Evolutionary conservation across 768 basidiomycete genomes (phyloP).

Genomic region (Goffeauzyma gilvescens): DNA sequence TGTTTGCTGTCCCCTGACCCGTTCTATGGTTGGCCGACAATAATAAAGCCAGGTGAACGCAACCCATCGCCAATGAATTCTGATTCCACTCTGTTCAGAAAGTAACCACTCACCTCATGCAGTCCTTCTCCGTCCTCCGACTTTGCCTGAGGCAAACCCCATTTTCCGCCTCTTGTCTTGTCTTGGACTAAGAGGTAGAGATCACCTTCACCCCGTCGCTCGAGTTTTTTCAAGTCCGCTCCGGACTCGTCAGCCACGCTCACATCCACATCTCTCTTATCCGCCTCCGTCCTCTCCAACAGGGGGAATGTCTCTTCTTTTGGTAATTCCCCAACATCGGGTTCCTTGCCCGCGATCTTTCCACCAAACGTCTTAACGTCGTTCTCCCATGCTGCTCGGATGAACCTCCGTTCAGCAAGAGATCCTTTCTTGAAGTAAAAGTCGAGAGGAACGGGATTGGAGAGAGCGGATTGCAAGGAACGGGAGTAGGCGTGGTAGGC

Average conservation of each 20-base stretch:
- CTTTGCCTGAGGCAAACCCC: conserved; percentile 63
- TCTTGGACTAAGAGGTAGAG: conserved; percentile 64
- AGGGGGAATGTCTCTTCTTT: conserved; percentile 20
- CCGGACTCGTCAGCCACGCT: conserved; percentile 13
- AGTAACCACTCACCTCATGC: conserved; percentile 59
- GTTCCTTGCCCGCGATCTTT: conserved; percentile 36
- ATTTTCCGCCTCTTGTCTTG: conserved; percentile 39
- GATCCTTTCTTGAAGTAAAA: conserved; percentile 92
- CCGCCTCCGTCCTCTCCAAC: conserved; percentile 13
- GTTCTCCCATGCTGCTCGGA: conserved; percentile 50
- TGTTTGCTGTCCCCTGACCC: too few relatives aligned
- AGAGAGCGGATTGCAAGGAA: conserved; percentile 62
- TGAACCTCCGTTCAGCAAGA: conserved; percentile 61
- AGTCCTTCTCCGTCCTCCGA: conserved; percentile 49
- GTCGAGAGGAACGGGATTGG: conserved; percentile 69
- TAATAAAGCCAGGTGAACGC: too few relatives aligned
- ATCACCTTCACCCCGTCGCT: conserved; percentile 66
- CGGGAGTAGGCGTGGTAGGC: conserved; percentile 69
- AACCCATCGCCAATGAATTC: conserved; percentile 12
- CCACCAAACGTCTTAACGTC: conserved; percentile 59
- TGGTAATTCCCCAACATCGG: conserved; percentile 29
- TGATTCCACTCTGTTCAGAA: too few relatives aligned
- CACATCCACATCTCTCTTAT: too few relatives aligned
- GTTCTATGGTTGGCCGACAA: too few relatives aligned
- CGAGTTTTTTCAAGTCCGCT: conserved; percentile 46